These are phyloP conservation scores for Fusarium globosum DNA, from an alignment of 2,329 filamentous ascomycete genomes.

Conservation along the genomic window DNA sequence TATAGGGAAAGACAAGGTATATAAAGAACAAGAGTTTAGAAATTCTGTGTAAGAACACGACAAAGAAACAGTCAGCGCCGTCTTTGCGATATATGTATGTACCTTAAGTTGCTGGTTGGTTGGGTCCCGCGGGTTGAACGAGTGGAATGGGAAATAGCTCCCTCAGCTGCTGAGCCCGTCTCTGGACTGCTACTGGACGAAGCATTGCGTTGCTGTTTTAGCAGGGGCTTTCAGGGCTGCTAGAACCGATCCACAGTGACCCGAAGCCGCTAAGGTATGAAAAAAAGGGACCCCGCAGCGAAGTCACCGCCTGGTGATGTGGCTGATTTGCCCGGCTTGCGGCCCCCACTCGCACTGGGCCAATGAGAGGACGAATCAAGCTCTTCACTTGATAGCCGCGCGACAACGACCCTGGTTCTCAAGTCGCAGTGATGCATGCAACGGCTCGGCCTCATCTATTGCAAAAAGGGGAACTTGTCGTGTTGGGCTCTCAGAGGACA, in stretches of 20 bases:
- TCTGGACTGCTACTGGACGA: slow-evolving; percentile 19
- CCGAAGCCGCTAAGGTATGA: slow-evolving; percentile 37
- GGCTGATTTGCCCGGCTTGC: slow-evolving; percentile 43
- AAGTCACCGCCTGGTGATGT: slow-evolving; percentile 39
- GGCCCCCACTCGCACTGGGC: slow-evolving; percentile 31
- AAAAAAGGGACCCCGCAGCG: slow-evolving; percentile 37
- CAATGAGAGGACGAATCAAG: slow-evolving; percentile 30
- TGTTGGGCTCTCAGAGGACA: slow-evolving; percentile 26
- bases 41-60: slow-evolving; percentile 23
- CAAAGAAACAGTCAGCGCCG: slow-evolving; percentile 35
- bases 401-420: slow-evolving; percentile 40
- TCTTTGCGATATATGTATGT: slow-evolving; percentile 45
- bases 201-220: slow-evolving; percentile 12
- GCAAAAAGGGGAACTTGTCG: slow-evolving; percentile 31
- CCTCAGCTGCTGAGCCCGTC: slow-evolving; percentile 28
- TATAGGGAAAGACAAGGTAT: neutral
- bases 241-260: slow-evolving; percentile 35
- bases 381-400: slow-evolving; percentile 40
- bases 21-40: slow-evolving; percentile 4
- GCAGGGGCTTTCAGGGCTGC: slow-evolving; percentile 39
- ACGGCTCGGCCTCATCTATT: slow-evolving; percentile 23
- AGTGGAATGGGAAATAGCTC: slow-evolving; percentile 30
- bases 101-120: slow-evolving; percentile 39
- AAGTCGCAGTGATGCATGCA: slow-evolving; percentile 18
- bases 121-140: slow-evolving; percentile 29